These are phyloP conservation scores for Basipetospora chlamydospora DNA, from an alignment of 2,329 filamentous ascomycete species.

Conservation along the genomic window DNA sequence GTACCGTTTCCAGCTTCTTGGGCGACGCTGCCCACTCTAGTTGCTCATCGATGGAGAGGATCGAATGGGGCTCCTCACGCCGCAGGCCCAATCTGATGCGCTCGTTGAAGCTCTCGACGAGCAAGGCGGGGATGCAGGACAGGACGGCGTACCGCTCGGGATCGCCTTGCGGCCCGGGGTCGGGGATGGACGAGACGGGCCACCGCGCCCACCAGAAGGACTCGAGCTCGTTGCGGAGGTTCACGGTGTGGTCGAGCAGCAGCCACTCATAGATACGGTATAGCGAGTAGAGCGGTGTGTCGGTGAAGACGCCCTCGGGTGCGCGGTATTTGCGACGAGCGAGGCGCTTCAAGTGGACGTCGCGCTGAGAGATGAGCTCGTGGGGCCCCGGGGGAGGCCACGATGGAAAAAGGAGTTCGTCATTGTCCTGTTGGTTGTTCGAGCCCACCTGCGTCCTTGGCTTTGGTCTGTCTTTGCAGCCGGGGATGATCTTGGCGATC, in stretches of 20 bases:
- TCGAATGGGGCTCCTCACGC: conserved; percentile 5
- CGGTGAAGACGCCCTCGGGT: conserved; percentile 7
- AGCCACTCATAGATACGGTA: conserved; percentile 9
- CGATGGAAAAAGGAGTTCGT: neutral
- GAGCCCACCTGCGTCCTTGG: neutral
- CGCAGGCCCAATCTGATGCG: conserved; percentile 5
- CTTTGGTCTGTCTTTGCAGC: neutral
- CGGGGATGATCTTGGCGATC: neutral
- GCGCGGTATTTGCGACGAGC: conserved; percentile 8
- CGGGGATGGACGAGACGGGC: conserved; percentile 8
- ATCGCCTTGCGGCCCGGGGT: conserved; percentile 6
- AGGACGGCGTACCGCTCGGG: conserved; percentile 8
- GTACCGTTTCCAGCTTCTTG: conserved; percentile 4
- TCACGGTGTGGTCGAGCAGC: conserved; percentile 4
- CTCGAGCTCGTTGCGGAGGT: conserved; percentile 8
- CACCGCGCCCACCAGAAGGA: conserved; percentile 8
- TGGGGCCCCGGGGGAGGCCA: neutral
- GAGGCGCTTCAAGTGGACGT: conserved; percentile 3
- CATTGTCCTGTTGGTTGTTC: too few species aligned
- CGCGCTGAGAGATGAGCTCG: conserved; percentile 5
- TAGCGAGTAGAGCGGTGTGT: conserved; percentile 6
- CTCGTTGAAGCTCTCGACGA: conserved; percentile 7
- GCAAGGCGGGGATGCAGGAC: conserved; percentile 7
- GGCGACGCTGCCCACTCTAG: conserved; percentile 8
- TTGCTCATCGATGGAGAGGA: conserved; percentile 7